Conservation (phyloP, 192 early-diverging fungal species). For the Coemansia sp. region DNA sequence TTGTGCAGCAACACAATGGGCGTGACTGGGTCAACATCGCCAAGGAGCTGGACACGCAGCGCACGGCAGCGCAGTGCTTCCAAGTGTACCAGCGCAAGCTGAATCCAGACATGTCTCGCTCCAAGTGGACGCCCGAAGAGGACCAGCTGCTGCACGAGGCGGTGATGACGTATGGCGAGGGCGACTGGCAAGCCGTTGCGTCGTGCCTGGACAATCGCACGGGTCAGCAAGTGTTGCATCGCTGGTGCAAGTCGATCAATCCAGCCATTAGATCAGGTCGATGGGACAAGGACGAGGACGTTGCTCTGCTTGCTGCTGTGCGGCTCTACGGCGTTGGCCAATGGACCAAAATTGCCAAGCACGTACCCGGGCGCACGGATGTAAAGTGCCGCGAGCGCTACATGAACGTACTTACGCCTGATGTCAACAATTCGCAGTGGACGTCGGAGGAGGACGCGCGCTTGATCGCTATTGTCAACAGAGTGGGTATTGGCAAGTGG, state of each 20-base stretch:
- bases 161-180: slow-evolving; percentile 65
- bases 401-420: slow-evolving; percentile 64
- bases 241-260: slow-evolving; percentile 71
- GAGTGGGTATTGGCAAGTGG: slow-evolving; percentile 58
- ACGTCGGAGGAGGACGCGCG: slow-evolving; percentile 53
- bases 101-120: slow-evolving; percentile 43
- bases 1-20: slow-evolving; percentile 50
- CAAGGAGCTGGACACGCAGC: slow-evolving; percentile 59
- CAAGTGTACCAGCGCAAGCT: slow-evolving; percentile 60
- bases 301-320: slow-evolving; percentile 61
- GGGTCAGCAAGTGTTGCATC: slow-evolving; percentile 68
- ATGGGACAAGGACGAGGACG: slow-evolving; percentile 70
- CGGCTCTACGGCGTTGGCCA: slow-evolving; percentile 64
- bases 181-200: slow-evolving; percentile 72
- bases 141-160: slow-evolving; percentile 61
- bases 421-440: slow-evolving; percentile 60
- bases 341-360: slow-evolving; percentile 70
- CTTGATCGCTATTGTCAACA: slow-evolving; percentile 42
- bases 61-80: slow-evolving; percentile 76
- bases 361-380: slow-evolving; percentile 71
- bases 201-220: slow-evolving; percentile 62
- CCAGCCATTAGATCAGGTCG: slow-evolving; percentile 63
- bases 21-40: slow-evolving; percentile 71
- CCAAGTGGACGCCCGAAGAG: slow-evolving; percentile 69
- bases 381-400: slow-evolving; percentile 78